Evolutionary conservation across 2,329 filamentous ascomycete genomes (phyloP).

Genomic region (Trichoderma cornu-damae): DNA sequence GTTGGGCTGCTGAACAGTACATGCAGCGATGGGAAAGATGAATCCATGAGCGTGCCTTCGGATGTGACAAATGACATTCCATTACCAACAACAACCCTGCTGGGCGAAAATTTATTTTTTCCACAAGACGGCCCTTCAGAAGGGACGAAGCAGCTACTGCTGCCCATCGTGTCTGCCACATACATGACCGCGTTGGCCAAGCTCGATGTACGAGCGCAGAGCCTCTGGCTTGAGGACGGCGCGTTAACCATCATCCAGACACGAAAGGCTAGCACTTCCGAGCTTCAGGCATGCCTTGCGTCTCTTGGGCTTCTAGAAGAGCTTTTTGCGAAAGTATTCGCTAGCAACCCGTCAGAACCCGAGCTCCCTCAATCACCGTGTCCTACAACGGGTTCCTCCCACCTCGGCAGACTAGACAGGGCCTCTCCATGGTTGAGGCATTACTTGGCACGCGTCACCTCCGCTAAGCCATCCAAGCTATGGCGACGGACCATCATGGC

Average conservation of each 20-base stretch:
- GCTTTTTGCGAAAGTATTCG: background rate
- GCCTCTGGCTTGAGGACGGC: background rate
- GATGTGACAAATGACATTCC: background rate
- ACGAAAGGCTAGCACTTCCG: background rate
- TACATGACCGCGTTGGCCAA: background rate
- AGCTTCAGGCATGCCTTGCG: conserved; percentile 2
- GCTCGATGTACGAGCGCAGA: background rate
- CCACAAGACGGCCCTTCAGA: conserved; percentile 10
- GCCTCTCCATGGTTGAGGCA: conserved; percentile 6
- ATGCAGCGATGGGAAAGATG: background rate
- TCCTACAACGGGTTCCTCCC: background rate
- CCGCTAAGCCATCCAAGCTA: background rate
- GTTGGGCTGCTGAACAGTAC: conserved; percentile 5
- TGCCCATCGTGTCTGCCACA: conserved; percentile 7
- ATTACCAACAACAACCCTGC: background rate
- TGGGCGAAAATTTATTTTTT: background rate
- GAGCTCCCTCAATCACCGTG: background rate
- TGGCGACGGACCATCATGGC: background rate
- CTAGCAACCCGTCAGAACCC: background rate
- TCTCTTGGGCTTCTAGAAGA: background rate
- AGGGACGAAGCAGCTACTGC: background rate
- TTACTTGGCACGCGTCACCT: background rate
- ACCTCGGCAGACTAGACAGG: background rate
- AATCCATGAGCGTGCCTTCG: background rate
- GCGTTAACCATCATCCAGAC: background rate